These are phyloP conservation scores for Lasiodiplodia theobromae DNA, from an alignment of 2,329 filamentous ascomycete genomes.

Conservation along the genomic window DNA sequence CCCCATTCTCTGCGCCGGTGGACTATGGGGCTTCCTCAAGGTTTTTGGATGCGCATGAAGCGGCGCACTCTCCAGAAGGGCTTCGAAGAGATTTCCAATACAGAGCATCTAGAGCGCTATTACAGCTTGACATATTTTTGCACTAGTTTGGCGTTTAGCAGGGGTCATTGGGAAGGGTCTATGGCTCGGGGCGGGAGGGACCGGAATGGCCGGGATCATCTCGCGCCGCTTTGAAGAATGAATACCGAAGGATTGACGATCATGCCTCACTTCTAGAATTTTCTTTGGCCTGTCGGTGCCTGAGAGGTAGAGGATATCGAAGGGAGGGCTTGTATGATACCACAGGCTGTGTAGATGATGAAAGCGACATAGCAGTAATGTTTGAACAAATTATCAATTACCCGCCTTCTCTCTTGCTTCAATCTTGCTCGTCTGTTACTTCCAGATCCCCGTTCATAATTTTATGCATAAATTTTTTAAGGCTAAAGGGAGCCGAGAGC, in stretches of 20 bases:
- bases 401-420: not conserved
- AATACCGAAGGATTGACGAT: constrained; percentile 2
- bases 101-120: constrained; percentile 10
- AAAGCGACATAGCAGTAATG: constrained; percentile 13
- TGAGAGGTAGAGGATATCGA: not conserved
- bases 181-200: not conserved
- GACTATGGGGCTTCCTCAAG: constrained; percentile 91
- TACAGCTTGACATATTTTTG: constrained; percentile 3
- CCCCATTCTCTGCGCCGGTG: constrained; percentile 85
- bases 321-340: constrained; percentile 15
- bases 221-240: not conserved
- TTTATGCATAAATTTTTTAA: not conserved
- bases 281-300: not conserved
- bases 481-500: not conserved
- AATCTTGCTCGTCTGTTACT: too few relatives aligned
- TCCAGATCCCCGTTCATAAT: not conserved
- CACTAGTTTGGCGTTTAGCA: constrained; percentile 10
- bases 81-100: not conserved
- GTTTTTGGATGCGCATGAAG: constrained; percentile 66
- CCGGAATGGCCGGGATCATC: not conserved
- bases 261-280: constrained; percentile 15
- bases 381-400: not conserved
- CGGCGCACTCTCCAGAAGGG: not conserved
- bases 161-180: constrained; percentile 2
- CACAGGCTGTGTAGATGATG: not conserved